Percentiles rank a stretch among this genome's conserved stretches.
Evolutionary conservation across 2,329 filamentous ascomycete species (phyloP).

Genomic region (Exophiala spinifera): DNA sequence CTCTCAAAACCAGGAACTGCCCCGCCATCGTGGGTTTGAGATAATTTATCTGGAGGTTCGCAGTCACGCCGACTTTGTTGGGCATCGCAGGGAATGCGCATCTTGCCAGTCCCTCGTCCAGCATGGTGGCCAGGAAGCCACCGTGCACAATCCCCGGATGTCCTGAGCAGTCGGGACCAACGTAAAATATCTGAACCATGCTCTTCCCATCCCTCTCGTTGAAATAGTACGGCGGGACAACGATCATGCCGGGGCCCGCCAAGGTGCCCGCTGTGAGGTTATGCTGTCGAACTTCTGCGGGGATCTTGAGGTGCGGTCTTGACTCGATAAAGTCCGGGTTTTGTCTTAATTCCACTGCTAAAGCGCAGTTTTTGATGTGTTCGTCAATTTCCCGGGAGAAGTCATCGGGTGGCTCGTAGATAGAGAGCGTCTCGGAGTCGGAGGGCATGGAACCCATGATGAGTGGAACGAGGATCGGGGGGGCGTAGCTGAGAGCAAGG

Average conservation of each 20-base stretch:
- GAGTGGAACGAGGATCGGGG: slow-evolving; percentile 25
- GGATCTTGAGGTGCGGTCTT: slow-evolving; percentile 84
- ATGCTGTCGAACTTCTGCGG: slow-evolving; percentile 63
- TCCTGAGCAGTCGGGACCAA: slow-evolving; percentile 78
- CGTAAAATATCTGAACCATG: slow-evolving; percentile 69
- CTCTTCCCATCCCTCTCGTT: slow-evolving; percentile 66
- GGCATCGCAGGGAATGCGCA: slow-evolving; percentile 87
- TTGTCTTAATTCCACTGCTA: slow-evolving; percentile 66
- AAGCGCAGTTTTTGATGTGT: slow-evolving; percentile 70
- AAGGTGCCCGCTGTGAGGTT: slow-evolving; percentile 82
- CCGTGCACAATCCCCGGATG: slow-evolving; percentile 90
- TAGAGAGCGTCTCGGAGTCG: slow-evolving; percentile 69
- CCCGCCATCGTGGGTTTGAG: slow-evolving; percentile 73
- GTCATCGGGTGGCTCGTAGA: slow-evolving; percentile 60
- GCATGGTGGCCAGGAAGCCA: slow-evolving; percentile 82
- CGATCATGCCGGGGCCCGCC: slow-evolving; percentile 69
- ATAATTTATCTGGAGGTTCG: slow-evolving; percentile 79
- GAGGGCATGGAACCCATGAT: slow-evolving; percentile 48
- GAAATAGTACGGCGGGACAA: slow-evolving; percentile 78
- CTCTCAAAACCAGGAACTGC: slow-evolving; percentile 72
- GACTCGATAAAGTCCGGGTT: slow-evolving; percentile 69
- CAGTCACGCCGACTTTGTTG: slow-evolving; percentile 81
- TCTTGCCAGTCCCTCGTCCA: slow-evolving; percentile 84
- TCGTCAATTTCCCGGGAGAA: slow-evolving; percentile 61
- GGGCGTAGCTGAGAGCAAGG: slow-evolving; percentile 24